Conservation (phyloP, 257 asterid genomes). For the Cruciata laevipes region DNA sequence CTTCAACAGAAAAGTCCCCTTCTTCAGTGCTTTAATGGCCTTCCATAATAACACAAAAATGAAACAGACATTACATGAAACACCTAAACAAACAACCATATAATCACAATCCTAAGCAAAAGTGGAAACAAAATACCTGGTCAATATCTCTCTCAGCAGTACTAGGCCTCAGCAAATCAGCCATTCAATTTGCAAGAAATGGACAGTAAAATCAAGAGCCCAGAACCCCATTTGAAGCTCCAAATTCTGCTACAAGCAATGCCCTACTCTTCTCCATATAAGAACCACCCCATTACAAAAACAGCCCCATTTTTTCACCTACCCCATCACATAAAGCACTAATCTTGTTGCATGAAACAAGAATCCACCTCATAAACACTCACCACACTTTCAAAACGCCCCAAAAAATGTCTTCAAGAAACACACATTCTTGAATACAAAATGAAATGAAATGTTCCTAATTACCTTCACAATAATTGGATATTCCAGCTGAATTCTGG, state of each 20-base stretch:
- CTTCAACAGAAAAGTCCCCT: constrained; percentile 84
- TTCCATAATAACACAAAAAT: constrained; percentile 23
- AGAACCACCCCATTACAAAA: constrained; percentile 14
- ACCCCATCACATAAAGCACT: constrained; percentile 29
- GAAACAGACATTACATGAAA: constrained; percentile 3
- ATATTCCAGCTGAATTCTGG: constrained; percentile 4
- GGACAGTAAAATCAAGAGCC: constrained; percentile 34
- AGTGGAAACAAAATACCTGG: constrained; percentile 45
- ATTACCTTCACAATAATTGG: constrained; percentile 3
- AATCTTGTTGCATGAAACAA: constrained; percentile 14
- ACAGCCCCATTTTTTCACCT: constrained; percentile 23
- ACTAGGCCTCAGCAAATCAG: constrained; percentile 73
- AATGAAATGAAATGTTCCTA: not conserved
- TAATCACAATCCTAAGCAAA: not conserved
- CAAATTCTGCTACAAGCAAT: constrained; percentile 14
- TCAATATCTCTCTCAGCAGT: constrained; percentile 70
- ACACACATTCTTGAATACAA: constrained; percentile 4
- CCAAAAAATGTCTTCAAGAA: constrained; percentile 15
- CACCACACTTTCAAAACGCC: constrained; percentile 12
- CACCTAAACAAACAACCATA: constrained; percentile 13
- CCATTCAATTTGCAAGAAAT: constrained; percentile 76
- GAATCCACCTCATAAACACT: constrained; percentile 21
- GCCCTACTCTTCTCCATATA: constrained; percentile 38
- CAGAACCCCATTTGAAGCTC: constrained; percentile 70
- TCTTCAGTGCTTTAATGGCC: constrained; percentile 88